Conservation (phyloP, 2,329 filamentous ascomycete species). For the Monosporascus ibericus region DNA sequence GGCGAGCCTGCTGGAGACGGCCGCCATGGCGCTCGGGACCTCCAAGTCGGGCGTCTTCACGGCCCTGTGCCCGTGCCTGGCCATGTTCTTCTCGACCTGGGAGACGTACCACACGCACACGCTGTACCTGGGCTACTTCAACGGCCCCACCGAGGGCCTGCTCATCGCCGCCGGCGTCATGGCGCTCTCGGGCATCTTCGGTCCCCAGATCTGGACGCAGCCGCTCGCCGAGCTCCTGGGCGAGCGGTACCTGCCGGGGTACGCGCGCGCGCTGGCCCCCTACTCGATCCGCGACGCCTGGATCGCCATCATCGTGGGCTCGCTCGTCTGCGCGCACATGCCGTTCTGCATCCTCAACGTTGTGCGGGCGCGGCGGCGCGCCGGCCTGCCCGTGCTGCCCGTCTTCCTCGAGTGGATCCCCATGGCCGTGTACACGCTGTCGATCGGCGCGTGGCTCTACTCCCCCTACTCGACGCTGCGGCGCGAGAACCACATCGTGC, state of each 20-base stretch:
- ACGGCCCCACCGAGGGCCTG: constrained; percentile 92
- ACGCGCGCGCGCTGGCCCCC: constrained; percentile 57
- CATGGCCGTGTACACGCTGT: constrained; percentile 72
- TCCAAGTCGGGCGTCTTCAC: constrained; percentile 85
- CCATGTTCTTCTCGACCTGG: constrained; percentile 99
- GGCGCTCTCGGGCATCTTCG: constrained; percentile 80
- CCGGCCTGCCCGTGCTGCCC: constrained; percentile 66
- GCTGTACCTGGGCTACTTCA: constrained; percentile 91
- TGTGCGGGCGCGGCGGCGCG: constrained; percentile 65
- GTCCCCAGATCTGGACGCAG: constrained; percentile 78
- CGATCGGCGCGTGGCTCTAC: constrained; percentile 78
- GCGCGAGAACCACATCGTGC: constrained; percentile 76
- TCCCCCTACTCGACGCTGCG: constrained; percentile 81
- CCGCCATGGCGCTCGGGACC: constrained; percentile 84
- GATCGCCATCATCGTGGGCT: constrained; percentile 63
- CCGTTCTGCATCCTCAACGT: constrained; percentile 90
- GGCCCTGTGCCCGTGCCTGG: constrained; percentile 80
- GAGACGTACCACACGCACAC: constrained; percentile 99
- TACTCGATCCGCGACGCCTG: constrained; percentile 82
- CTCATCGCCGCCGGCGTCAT: constrained; percentile 84
- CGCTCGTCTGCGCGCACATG: constrained; percentile 67
- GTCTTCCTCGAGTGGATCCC: constrained; percentile 93
- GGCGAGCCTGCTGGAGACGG: constrained; percentile 82
- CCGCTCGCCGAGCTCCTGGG: constrained; percentile 67
- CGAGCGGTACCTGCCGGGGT: constrained; percentile 42